phyloP scores from a whole-genome alignment of 2,329 filamentous ascomycete genomes.

The Metarhizium anisopliae region DNA sequence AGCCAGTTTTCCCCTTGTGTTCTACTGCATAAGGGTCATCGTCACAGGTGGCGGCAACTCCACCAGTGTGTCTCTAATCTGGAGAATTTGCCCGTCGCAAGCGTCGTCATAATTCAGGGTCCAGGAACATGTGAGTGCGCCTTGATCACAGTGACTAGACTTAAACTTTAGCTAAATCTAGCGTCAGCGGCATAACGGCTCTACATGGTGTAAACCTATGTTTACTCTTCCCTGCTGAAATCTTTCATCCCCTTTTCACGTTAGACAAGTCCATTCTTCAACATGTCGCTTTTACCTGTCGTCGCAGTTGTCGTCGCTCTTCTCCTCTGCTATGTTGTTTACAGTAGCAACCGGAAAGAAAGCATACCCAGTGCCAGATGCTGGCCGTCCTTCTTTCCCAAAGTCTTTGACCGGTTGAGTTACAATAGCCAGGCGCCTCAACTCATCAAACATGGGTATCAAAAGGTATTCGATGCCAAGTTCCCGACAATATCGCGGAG shows the following conservation, averaged over 20 bases:
- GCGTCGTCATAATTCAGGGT: no score
- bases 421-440: constrained; percentile 6
- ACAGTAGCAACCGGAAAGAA: background rate
- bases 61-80: no score
- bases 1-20: background rate
- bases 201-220: background rate
- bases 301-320: background rate
- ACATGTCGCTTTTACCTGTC: background rate
- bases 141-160: background rate
- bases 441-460: constrained; percentile 7
- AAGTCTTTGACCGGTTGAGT: constrained; percentile 9
- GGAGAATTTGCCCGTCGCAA: no score
- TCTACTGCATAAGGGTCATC: background rate
- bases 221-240: background rate
- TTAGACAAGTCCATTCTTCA: background rate
- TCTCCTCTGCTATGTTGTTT: background rate
- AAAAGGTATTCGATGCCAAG: background rate
- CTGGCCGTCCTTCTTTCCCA: constrained; percentile 7
- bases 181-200: background rate
- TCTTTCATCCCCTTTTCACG: background rate
- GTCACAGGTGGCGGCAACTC: no score
- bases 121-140: no score
- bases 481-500: no score
- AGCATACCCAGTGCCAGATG: constrained; percentile 4
- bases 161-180: background rate